Evolutionary conservation across 2,329 filamentous ascomycete species (phyloP), one percentile per base, ranked within the genome.

Genomic region (Neofusicoccum umdonicola): DNA sequence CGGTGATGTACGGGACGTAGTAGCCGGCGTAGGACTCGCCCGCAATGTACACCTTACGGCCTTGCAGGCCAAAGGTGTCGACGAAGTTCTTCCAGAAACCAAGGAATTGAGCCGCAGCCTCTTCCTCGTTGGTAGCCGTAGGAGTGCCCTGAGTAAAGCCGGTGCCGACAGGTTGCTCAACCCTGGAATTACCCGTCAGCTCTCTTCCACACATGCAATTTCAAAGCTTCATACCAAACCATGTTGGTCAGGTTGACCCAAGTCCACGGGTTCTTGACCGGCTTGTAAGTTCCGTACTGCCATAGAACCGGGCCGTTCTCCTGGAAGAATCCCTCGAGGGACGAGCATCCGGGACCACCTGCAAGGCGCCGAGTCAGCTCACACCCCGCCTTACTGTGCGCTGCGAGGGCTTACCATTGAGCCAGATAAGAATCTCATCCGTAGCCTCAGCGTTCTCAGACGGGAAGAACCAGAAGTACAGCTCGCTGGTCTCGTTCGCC

Each of bases 11-110:
- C 0, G 85, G 84, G 4, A 85, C 81, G 68, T 86, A 87, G 67
- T 74, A 76, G 15, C 90, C 88, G 17, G 63, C 63, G 0, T 51
- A 66, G 0, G 84, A 88, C 74, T 91, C 90, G 6, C 90, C 91
- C 0, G 89, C 84, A 65, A 95, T 85, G 74, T 90, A 94, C 9
- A 92, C 83, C 68, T 90, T 90, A 70, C 84, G 86, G 12, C 84
- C 83, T 19, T 90, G 82, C 74, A 92, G 79, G 12, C 77, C 80
- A 69, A 93, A 93, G 0, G 87, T 87, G 39, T 90, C 81, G 65
- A 92, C 78, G 69, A 92, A 93, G 78, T 92, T 92, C 78, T 89
- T 88, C 83, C 88, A 93, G 78, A 92, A 95, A 57, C 89, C 89
- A 15, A 90, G 80, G 73, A 94, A 92, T 69, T 93, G 85, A n/a